Conservation (phyloP, 2,329 filamentous ascomycete genomes). For the Penicillium nordicum region DNA sequence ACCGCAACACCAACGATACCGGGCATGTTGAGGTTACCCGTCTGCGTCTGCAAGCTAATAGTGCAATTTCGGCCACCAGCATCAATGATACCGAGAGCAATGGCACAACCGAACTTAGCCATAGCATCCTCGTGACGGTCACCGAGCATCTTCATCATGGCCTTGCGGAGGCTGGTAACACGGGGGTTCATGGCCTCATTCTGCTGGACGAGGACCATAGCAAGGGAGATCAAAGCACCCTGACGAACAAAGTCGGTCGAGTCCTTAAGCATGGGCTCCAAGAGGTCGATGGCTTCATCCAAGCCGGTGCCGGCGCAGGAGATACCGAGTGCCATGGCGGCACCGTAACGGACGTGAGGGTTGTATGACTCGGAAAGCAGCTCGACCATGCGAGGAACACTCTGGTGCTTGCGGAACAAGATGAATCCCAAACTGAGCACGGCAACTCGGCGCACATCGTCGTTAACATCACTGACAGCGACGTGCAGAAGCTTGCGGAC, state of each 20-base stretch:
- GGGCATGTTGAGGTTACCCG: constrained; percentile 97
- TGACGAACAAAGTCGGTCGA: constrained; percentile 97
- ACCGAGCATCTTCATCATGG: constrained; percentile 85
- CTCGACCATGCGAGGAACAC: constrained; percentile 97
- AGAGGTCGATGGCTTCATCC: constrained; percentile 90
- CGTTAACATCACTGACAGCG: constrained; percentile 95
- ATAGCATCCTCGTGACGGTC: constrained; percentile 98
- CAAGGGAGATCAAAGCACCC: constrained; percentile 85
- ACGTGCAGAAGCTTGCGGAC: constrained; percentile 93
- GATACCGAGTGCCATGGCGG: constrained; percentile 96
- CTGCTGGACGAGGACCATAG: constrained; percentile 99
- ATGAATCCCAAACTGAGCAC: constrained; percentile 99
- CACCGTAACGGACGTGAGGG: constrained; percentile 94
- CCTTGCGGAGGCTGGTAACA: constrained; percentile 85
- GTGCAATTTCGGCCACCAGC: constrained; percentile 98
- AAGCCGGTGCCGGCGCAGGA: constrained; percentile 95
- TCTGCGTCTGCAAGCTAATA: constrained; percentile 95
- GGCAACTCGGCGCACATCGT: constrained; percentile 91
- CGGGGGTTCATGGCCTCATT: constrained; percentile 99
- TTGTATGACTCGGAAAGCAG: constrained; percentile 98
- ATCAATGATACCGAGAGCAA: constrained; percentile 95
- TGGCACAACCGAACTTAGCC: constrained; percentile 95
- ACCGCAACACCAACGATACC: constrained; percentile 97
- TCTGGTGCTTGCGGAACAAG: constrained; percentile 94
- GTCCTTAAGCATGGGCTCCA: constrained; percentile 99